These are phyloP conservation scores for Yarrowia sp. DNA, from an alignment of 805 yeast genomes.

Conservation along the genomic window DNA sequence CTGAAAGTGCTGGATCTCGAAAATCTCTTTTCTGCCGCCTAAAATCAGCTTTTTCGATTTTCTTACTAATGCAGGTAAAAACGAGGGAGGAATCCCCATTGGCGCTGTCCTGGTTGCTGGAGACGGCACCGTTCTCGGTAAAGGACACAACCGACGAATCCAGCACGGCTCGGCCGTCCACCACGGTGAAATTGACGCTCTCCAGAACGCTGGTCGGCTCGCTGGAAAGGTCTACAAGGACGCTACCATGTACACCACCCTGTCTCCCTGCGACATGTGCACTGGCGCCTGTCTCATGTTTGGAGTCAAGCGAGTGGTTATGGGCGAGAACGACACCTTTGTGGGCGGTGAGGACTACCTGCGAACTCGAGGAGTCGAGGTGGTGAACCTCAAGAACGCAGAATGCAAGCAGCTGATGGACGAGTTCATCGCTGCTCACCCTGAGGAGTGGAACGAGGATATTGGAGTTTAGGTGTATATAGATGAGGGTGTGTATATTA, in stretches of 20 bases:
- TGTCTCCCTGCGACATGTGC: slow-evolving; percentile 96
- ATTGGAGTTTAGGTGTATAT: slow-evolving; percentile 46
- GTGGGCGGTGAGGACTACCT: slow-evolving; percentile 84
- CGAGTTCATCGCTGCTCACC: slow-evolving; percentile 71
- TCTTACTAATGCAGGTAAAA: slow-evolving; percentile 55
- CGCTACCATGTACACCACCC: slow-evolving; percentile 89
- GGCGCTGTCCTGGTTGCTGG: slow-evolving; percentile 76
- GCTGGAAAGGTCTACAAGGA: slow-evolving; percentile 78
- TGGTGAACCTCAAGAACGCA: slow-evolving; percentile 48
- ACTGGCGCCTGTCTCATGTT: slow-evolving; percentile 90
- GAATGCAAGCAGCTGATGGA: slow-evolving; percentile 67
- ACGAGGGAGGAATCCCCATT: slow-evolving; percentile 92
- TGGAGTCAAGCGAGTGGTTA: slow-evolving; percentile 83
- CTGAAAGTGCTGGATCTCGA: too few relatives aligned
- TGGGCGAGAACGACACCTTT: slow-evolving; percentile 88
- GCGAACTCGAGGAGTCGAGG: slow-evolving; percentile 64
- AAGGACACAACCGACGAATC: slow-evolving; percentile 89
- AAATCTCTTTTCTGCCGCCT: too few relatives aligned
- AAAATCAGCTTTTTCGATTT: too few relatives aligned
- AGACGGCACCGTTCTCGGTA: slow-evolving; percentile 82
- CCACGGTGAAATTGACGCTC: slow-evolving; percentile 90
- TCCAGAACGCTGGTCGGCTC: slow-evolving; percentile 90
- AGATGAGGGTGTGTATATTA: not conserved
- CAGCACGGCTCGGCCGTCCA: slow-evolving; percentile 83
- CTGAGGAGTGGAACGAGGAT: slow-evolving; percentile 53